Evolutionary conservation across 2,329 filamentous ascomycete species (phyloP), one percentile per base, ranked within the genome.

Genomic region (Aspergillus persii): DNA sequence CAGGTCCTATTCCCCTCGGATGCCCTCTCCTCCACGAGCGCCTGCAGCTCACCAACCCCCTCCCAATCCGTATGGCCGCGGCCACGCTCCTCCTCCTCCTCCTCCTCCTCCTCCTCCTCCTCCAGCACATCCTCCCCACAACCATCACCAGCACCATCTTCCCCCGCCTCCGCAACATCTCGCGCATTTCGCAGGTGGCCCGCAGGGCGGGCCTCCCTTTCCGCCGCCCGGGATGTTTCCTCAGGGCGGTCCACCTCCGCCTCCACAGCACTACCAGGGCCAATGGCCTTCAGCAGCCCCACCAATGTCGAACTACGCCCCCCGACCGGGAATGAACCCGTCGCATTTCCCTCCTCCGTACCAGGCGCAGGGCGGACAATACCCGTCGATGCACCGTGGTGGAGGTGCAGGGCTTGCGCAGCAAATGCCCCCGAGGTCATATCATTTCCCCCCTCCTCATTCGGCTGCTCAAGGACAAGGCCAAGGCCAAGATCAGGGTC

Each of bases 241-340:
- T 30, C 44, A 23, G 59, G 47, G 52, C 4, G 57, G 52, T n/a
- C 56, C 63, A 36, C 63, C 69, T 27, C 71, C 70, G 48, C 68
- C 73, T 52, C 71, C 70, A 15, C 68, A 70, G 33, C 71, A 70
- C 56, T 76, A 74, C 52, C 67, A 71, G 31, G 73, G 73, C 12
- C 54, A 66, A 9, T 77, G 75, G 74, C 74, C 74, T 15, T 70
- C 69, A 30, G 73, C 74, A 51, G 73, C 72, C 49, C 71, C 70
- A 46, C 68, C 68, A 6, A 63, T 70, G 61, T 64, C 66, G 48
- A 59, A 60, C 33, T 68, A 66, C 60, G 59, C 56, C n/a, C 31
- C 50, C 31, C 18, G 18, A 27, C 52, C 56, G 4, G 52, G 52
- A 44, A 39, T 52, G 27, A 53, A 53, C 26, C n/a, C 31, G 23